A percentile compares a stretch with the other conserved stretches of the same genome.
phyloP scores from a whole-genome alignment of 306 rosid species.

The apple (Malus domestica) region ASM211411v1 NC_041803.1:6012001-6012500 shows the following conservation, averaged over 20 bases:
- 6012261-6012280: conserved; percentile 92
- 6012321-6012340: conserved; percentile 69
- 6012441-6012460: background rate
- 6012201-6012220: background rate
- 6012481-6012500: background rate
- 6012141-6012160: background rate
- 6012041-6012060: conserved; percentile 55
- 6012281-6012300: conserved; percentile 77
- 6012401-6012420: background rate
- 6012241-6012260: conserved; percentile 94
- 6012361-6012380: background rate
- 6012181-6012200: background rate
- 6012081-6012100: background rate
- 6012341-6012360: conserved; percentile 22
- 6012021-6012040: conserved; percentile 95
- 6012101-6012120: no score
- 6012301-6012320: conserved; percentile 66
- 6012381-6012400: background rate
- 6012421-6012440: background rate
- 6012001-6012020: conserved; percentile 97
- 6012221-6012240: conserved; percentile 11
- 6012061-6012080: background rate
- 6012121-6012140: no score
- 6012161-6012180: background rate
- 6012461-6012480: background rate